Conservation (phyloP, 1,139 yeast genomes). For the Candida sp. region DNA sequence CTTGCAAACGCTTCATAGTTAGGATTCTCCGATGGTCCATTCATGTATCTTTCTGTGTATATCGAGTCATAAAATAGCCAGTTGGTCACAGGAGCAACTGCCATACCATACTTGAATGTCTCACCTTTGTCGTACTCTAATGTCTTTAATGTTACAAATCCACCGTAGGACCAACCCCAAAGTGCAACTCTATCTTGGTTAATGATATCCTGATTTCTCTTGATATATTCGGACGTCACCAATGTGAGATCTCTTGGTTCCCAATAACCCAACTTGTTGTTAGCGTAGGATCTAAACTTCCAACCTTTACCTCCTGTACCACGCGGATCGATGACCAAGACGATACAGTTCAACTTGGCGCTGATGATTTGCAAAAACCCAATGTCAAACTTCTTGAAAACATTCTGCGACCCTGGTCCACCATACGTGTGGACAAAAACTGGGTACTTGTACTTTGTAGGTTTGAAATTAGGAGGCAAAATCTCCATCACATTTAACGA, state of each 20-base stretch:
- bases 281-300: conserved; percentile 70
- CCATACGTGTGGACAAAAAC: conserved; percentile 86
- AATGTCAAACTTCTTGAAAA: conserved; percentile 54
- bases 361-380: conserved; percentile 76
- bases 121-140: conserved; percentile 67
- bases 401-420: conserved; percentile 92
- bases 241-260: conserved; percentile 84
- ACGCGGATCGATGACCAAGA: conserved; percentile 88
- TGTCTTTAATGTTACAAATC: conserved; percentile 74
- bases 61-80: conserved; percentile 78
- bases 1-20: conserved; percentile 49
- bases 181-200: conserved; percentile 72
- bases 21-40: conserved; percentile 58
- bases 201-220: conserved; percentile 53
- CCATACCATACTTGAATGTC: conserved; percentile 70
- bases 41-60: conserved; percentile 93
- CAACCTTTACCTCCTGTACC: conserved; percentile 96
- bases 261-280: conserved; percentile 76
- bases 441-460: conserved; percentile 63
- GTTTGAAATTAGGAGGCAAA: conserved; percentile 71
- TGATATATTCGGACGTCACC: conserved; percentile 66
- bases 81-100: conserved; percentile 85
- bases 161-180: conserved; percentile 94
- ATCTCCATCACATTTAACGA: conserved; percentile 75
- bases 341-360: conserved; percentile 72